Percentiles rank a stretch among this genome's conserved stretches.
phyloP scores from a whole-genome alignment of 2,329 filamentous ascomycete genomes.

The Colletotrichum graminicola region DNA sequence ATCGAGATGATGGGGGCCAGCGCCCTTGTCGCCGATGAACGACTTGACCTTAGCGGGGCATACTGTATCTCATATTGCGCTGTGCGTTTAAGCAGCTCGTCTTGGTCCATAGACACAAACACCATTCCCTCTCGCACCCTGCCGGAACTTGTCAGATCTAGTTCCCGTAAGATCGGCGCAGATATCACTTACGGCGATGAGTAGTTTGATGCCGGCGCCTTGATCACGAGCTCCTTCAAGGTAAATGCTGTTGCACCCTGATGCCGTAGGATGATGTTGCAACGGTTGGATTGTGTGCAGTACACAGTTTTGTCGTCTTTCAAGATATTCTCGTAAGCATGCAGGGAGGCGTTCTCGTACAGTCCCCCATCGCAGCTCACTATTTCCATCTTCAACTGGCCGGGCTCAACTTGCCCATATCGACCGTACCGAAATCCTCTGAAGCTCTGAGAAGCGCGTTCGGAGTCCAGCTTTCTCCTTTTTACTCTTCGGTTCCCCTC shows the following conservation, averaged over 20 bases:
- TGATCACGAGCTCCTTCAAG: conserved; percentile 88
- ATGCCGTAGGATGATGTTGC: conserved; percentile 88
- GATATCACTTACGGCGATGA: conserved; percentile 79
- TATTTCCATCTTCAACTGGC: conserved; percentile 86
- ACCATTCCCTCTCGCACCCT: conserved; percentile 93
- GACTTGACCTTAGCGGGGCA: conserved; percentile 48
- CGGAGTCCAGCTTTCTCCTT: conserved; percentile 77
- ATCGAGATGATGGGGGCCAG: conserved; percentile 61
- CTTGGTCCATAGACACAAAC: conserved; percentile 87
- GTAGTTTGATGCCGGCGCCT: conserved; percentile 81
- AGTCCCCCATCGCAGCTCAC: conserved; percentile 89
- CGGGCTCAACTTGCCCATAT: conserved; percentile 88
- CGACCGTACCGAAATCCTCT: conserved; percentile 82
- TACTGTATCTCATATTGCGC: conserved; percentile 82
- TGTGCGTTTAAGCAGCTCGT: conserved; percentile 80
- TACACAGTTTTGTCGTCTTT: conserved; percentile 87
- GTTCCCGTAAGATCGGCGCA: conserved; percentile 45
- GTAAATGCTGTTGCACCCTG: conserved; percentile 84
- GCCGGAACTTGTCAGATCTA: conserved; percentile 38
- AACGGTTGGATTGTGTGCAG: conserved; percentile 87
- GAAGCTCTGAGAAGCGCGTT: conserved; percentile 63
- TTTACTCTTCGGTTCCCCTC: conserved; percentile 70
- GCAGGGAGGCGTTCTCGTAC: conserved; percentile 71
- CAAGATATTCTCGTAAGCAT: conserved; percentile 84
- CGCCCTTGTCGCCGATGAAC: conserved; percentile 40